These are phyloP conservation scores for Gossypium schwendimanii DNA, from an alignment of 441 rosid species.

Conservation along the genomic window DNA sequence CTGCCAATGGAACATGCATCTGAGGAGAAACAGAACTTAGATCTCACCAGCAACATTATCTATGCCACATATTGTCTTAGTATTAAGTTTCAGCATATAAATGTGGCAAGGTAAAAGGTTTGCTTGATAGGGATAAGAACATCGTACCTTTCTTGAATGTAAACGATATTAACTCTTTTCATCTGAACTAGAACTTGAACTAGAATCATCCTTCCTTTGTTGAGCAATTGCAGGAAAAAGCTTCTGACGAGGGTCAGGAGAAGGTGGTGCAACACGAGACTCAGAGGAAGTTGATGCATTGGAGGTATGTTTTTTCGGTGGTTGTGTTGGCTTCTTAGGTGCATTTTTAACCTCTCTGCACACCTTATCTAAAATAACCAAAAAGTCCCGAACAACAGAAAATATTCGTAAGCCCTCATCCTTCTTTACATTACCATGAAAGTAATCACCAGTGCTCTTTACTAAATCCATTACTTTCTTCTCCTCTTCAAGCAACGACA, in stretches of 20 bases:
- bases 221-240: constrained; percentile 71
- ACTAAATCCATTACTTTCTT: constrained; percentile 76
- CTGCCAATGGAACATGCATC: constrained; percentile 2
- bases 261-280: constrained; percentile 28
- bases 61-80: background rate
- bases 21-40: background rate
- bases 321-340: constrained; percentile 30
- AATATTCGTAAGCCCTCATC: constrained; percentile 91
- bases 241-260: constrained; percentile 42
- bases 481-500: constrained; percentile 57
- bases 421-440: constrained; percentile 88
- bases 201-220: constrained; percentile 31
- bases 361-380: constrained; percentile 73
- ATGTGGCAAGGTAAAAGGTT: background rate
- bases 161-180: background rate
- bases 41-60: background rate
- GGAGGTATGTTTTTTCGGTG: constrained; percentile 45
- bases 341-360: constrained; percentile 71
- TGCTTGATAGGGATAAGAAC: background rate
- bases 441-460: constrained; percentile 92
- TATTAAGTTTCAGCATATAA: background rate
- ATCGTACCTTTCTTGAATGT: constrained; percentile 1
- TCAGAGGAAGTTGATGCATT: constrained; percentile 46
- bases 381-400: constrained; percentile 66
- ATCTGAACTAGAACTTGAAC: constrained; percentile 25